Evolutionary conservation across 352 stramenopile genomes (phyloP).

Genomic region (Pythium sp.): DNA sequence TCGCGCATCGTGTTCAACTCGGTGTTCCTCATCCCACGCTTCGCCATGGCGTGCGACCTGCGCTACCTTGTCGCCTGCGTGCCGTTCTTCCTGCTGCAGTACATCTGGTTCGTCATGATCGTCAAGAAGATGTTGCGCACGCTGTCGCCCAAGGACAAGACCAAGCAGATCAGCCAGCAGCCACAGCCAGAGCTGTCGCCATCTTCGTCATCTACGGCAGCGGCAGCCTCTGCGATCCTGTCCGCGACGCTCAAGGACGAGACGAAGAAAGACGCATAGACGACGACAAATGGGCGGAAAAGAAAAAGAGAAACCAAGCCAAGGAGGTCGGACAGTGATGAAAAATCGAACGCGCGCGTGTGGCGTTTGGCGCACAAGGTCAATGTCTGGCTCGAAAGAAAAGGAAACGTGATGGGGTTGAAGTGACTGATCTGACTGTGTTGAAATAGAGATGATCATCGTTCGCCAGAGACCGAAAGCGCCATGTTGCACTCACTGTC

Average conservation of each 20-base stretch:
- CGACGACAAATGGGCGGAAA: too few relatives aligned
- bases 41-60: conserved; percentile 39
- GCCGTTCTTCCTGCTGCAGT: conserved; percentile 73
- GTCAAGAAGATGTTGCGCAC: conserved; percentile 41
- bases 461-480: neutral
- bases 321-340: neutral
- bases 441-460: neutral
- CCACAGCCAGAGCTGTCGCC: neutral
- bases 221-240: neutral
- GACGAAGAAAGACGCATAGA: conserved; percentile 14
- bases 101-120: conserved; percentile 79
- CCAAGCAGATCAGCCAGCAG: neutral
- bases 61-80: conserved; percentile 52
- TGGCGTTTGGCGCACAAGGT: neutral
- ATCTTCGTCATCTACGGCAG: neutral
- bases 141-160: conserved; percentile 4
- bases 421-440: neutral
- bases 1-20: conserved; percentile 73
- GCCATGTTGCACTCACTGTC: neutral
- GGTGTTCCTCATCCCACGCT: conserved; percentile 53
- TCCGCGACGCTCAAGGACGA: neutral
- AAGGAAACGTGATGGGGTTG: neutral
- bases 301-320: neutral
- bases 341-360: neutral
- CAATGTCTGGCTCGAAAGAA: conserved; percentile 15